Percentiles rank a stretch among this genome's conserved stretches.
Conservation (phyloP, 1,284 basidiomycete species). For the Trichosporon sp. region DNA sequence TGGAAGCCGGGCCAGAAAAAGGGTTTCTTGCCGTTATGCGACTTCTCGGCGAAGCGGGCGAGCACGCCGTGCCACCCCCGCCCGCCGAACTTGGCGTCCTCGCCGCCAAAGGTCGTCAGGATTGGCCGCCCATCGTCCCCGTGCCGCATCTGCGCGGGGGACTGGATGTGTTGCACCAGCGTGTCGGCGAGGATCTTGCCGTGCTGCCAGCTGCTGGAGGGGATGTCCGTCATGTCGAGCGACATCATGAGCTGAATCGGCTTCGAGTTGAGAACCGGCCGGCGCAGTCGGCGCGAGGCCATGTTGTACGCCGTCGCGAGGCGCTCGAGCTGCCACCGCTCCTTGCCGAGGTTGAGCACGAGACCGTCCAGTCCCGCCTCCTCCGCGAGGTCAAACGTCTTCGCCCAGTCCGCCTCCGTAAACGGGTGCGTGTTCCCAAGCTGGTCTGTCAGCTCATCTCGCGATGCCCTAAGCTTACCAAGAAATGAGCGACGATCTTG, state of each 20-base stretch:
- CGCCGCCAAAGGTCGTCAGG: constrained; percentile 52
- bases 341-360: constrained; percentile 55
- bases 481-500: constrained; percentile 55
- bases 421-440: constrained; percentile 57
- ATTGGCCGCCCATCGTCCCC: constrained; percentile 34
- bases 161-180: constrained; percentile 32
- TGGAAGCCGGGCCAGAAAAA: constrained; percentile 57
- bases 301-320: constrained; percentile 46
- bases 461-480: constrained; percentile 40
- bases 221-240: constrained; percentile 55
- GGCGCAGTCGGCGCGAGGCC: constrained; percentile 19
- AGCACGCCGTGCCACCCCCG: constrained; percentile 49
- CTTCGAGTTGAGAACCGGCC: neutral
- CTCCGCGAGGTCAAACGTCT: constrained; percentile 48
- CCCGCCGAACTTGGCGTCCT: constrained; percentile 42
- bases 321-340: constrained; percentile 55
- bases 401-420: constrained; percentile 47
- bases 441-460: constrained; percentile 32
- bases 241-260: constrained; percentile 48
- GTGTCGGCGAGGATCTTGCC: constrained; percentile 34
- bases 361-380: constrained; percentile 54
- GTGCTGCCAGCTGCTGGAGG: constrained; percentile 34
- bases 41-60: constrained; percentile 32
- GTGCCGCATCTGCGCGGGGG: constrained; percentile 33
- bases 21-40: constrained; percentile 41